Evolutionary conservation across 192 early-diverging fungal genomes (phyloP).

Genomic region (Backusella parvicylindrica): DNA sequence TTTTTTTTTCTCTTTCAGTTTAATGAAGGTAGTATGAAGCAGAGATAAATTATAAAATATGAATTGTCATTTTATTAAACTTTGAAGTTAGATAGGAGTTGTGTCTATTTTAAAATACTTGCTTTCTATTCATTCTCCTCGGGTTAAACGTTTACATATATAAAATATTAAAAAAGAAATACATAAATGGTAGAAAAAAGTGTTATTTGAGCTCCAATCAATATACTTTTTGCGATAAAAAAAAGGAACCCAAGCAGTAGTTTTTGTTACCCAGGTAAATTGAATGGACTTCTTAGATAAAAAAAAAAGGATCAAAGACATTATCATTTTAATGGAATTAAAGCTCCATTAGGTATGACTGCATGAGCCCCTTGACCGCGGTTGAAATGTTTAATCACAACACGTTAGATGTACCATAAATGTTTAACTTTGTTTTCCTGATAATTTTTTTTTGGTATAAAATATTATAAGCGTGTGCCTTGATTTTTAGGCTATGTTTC

Average conservation of each 20-base stretch:
- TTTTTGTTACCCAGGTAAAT: neutral
- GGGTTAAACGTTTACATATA: neutral
- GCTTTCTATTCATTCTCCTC: neutral
- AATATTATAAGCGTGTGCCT: neutral
- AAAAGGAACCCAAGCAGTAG: neutral
- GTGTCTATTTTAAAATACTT: neutral
- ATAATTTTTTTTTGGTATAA: neutral
- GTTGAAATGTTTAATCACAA: neutral
- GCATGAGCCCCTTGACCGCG: neutral
- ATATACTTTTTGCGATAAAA: neutral
- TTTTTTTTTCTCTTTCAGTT: neutral
- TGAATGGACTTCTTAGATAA: neutral
- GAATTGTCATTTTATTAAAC: neutral
- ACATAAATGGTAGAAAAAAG: constrained; percentile 1
- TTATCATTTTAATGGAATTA: neutral
- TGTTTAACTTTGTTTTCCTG: constrained; percentile 5
- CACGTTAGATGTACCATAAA: constrained; percentile 5
- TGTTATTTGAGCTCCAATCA: neutral
- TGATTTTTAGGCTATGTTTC: constrained; percentile 4
- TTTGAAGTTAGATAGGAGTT: neutral
- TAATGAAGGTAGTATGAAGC: neutral
- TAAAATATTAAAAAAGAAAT: neutral
- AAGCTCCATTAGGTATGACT: neutral
- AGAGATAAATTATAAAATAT: neutral
- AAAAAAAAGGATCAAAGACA: neutral